Conservation (phyloP, 192 early-diverging fungal genomes). For the Coemansia erecta region DNA sequence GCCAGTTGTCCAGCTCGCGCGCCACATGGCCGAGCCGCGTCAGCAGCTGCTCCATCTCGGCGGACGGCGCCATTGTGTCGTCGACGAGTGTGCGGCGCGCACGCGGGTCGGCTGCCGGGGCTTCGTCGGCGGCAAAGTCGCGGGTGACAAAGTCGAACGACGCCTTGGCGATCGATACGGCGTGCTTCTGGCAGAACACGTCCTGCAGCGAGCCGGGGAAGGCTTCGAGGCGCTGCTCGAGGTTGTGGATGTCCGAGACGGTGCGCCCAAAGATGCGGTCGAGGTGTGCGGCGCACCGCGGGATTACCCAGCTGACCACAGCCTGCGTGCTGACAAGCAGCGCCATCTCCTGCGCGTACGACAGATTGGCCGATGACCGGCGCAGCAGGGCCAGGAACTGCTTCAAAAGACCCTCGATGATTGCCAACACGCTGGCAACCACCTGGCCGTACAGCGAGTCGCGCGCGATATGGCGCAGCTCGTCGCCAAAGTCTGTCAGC, state of each 20-base stretch:
- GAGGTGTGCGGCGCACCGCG: slow-evolving; percentile 40
- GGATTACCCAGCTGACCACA: slow-evolving; percentile 51
- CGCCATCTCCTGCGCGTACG: slow-evolving; percentile 43
- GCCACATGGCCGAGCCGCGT: slow-evolving; percentile 26
- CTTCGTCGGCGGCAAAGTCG: slow-evolving; percentile 23
- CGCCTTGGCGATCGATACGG: slow-evolving; percentile 22
- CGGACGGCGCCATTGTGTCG: slow-evolving; percentile 43
- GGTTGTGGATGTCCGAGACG: slow-evolving; percentile 52
- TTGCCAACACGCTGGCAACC: slow-evolving; percentile 43
- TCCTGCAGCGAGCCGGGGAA: slow-evolving; percentile 54
- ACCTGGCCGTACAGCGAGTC: slow-evolving; percentile 57
- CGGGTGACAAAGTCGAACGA: slow-evolving; percentile 49
- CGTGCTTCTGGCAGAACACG: slow-evolving; percentile 53
- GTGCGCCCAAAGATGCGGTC: slow-evolving; percentile 52
- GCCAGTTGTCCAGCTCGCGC: slow-evolving; percentile 51
- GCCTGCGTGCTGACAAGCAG: slow-evolving; percentile 51
- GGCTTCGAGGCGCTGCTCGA: slow-evolving; percentile 52
- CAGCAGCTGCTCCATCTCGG: slow-evolving; percentile 40
- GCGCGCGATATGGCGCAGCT: slow-evolving; percentile 52
- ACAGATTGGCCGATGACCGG: slow-evolving; percentile 7
- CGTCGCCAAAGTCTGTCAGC: slow-evolving; percentile 50
- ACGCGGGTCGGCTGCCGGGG: too few species aligned
- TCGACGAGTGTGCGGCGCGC: slow-evolving; percentile 4
- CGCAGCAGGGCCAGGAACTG: slow-evolving; percentile 47
- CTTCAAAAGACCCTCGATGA: slow-evolving; percentile 54